Base-by-base conservation (phyloP, 2,329 filamentous ascomycete genomes). In the Sclerotinia spermophila region DNA sequence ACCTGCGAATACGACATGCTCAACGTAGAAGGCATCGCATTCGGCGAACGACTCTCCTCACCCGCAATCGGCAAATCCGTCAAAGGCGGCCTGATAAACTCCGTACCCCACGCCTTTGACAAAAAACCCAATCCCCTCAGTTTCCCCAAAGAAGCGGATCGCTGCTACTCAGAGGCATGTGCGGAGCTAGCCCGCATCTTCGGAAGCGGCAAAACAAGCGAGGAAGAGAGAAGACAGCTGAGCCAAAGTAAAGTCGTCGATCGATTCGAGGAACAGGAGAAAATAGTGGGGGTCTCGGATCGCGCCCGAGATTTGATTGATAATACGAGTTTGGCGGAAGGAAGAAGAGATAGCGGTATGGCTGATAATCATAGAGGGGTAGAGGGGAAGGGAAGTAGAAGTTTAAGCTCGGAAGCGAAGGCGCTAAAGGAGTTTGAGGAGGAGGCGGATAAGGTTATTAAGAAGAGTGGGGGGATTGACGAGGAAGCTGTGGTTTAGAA, bases 1-100 rank as follows among this genome's bases (percentile, higher is more conserved):
- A 84, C 89, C 3, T 90, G 88, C 79, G 88, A 90, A 80, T 86
- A 84, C 78, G 87, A 90, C 77, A 90, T 90, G 86, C 79, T 90
- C n/a, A 82, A 88, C 15, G 81, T 81, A 2, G 88, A 90, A 76
- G 87, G 86, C 17, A 81, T 90, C 72, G 82, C 83, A 6, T 90
- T 94, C 73, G 84, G 87, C 17, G 83, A 87, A 67, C 83, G 90
- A 30, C 79, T 93, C 13, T 78, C 82, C 62, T 77, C 80, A 1
- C 64, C 76, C 11, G 82, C 82, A 1, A 78, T 87, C 7, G 82
- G 81, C 35, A 90, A 89, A 80, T 82, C 83, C 11, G 85, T 91
- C 1, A 81, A 82, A 67, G 89, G 89, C 74, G 84, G 84, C 38
- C 85, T 88, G 79, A 83, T 91, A 2, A 80, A 82, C 5, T 86